phyloP scores from a whole-genome alignment of 345 rosid species.

The Citrus reticulata region DNA sequence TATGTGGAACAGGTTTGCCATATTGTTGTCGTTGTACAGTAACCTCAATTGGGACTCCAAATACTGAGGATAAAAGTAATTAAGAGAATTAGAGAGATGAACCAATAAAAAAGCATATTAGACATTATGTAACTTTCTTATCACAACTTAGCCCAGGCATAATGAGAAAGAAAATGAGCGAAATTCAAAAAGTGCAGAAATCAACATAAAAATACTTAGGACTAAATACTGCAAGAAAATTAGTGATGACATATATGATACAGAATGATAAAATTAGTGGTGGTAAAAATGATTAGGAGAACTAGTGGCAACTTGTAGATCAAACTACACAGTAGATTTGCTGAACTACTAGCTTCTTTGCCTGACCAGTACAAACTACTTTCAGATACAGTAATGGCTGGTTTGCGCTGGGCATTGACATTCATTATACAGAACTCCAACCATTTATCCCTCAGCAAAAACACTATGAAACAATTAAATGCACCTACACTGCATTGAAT shows the following conservation, averaged over 20 bases:
- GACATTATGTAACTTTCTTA: background rate
- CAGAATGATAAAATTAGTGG: background rate
- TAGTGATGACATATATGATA: background rate
- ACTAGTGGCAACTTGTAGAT: background rate
- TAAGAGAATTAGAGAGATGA: background rate
- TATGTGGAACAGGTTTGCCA: slow-evolving; percentile 59
- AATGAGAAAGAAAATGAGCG: background rate
- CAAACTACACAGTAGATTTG: background rate
- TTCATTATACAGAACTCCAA: background rate
- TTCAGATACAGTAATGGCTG: background rate
- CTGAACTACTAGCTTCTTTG: background rate
- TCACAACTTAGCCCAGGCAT: background rate
- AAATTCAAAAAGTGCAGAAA: background rate
- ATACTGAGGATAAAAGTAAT: slow-evolving; percentile 39
- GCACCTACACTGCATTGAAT: background rate
- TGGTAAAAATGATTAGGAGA: background rate
- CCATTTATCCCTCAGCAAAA: background rate
- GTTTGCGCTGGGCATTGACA: background rate
- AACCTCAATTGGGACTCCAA: slow-evolving; percentile 85
- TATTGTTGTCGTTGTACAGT: slow-evolving; percentile 72
- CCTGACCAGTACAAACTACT: background rate
- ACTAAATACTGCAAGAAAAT: background rate
- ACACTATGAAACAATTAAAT: slow-evolving; percentile 3
- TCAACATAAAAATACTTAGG: background rate
- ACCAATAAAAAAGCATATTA: background rate